Percentiles rank a stretch among this genome's conserved stretches.
Evolutionary conservation across 306 rosid genomes (phyloP).

Genomic region (Senna tora): DNA sequence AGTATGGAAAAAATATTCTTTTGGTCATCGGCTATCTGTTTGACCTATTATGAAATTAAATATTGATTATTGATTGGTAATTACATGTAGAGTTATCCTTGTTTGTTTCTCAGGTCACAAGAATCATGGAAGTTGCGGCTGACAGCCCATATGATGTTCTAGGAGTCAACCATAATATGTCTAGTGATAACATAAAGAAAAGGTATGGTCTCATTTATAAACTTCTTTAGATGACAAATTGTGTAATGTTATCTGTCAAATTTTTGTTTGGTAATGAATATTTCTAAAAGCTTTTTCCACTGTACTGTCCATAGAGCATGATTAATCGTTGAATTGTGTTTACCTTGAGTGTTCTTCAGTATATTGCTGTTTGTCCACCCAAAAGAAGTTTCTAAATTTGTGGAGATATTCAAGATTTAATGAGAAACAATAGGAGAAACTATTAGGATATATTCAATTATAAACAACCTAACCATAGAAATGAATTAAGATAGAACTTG

Average conservation of each 20-base stretch:
- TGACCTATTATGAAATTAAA: background rate
- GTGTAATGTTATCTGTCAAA: slow-evolving; percentile 14
- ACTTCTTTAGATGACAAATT: background rate
- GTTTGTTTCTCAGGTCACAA: slow-evolving; percentile 64
- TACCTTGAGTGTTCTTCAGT: slow-evolving; percentile 28
- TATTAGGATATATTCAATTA: too few species aligned
- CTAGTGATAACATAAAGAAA: slow-evolving; percentile 78
- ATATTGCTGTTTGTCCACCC: slow-evolving; percentile 6
- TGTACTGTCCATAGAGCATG: background rate
- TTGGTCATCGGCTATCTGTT: too few species aligned
- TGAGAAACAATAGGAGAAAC: too few species aligned
- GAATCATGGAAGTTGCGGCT: slow-evolving; percentile 77
- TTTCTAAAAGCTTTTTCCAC: slow-evolving; percentile 9
- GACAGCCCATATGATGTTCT: slow-evolving; percentile 81
- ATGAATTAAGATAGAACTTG: too few species aligned
- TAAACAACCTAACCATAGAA: too few species aligned
- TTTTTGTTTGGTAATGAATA: slow-evolving; percentile 24
- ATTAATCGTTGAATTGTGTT: slow-evolving; percentile 6
- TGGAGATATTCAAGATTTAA: slow-evolving; percentile 24
- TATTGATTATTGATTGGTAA: slow-evolving; percentile 29
- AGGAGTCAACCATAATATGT: slow-evolving; percentile 80
- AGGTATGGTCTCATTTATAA: slow-evolving; percentile 49
- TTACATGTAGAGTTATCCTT: slow-evolving; percentile 29
- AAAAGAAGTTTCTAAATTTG: slow-evolving; percentile 10
- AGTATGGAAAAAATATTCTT: too few species aligned